Evolutionary conservation across 1,139 yeast species (phyloP).

Genomic region (Zygosaccharomyces pseudobailii): DNA sequence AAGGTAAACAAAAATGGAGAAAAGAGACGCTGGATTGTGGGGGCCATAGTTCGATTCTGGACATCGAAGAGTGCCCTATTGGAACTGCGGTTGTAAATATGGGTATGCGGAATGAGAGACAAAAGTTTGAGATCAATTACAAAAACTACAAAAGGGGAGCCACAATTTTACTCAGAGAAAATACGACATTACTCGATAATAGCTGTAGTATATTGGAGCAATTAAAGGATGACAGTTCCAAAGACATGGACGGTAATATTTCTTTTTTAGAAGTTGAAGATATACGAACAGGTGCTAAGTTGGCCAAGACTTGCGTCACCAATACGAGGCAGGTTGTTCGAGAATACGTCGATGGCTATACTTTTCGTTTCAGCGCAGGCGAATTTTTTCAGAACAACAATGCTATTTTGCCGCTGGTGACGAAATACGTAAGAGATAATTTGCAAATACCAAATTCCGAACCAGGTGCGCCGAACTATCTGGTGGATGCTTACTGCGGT

Average conservation of each 20-base stretch:
- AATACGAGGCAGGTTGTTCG: conserved; percentile 73
- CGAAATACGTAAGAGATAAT: conserved; percentile 72
- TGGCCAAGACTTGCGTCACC: conserved; percentile 47
- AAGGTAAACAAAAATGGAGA: conserved; percentile 72
- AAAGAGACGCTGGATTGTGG: conserved; percentile 39
- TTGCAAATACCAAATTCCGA: conserved; percentile 47
- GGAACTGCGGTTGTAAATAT: conserved; percentile 75
- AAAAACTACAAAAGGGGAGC: conserved; percentile 73
- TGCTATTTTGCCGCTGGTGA: conserved; percentile 78
- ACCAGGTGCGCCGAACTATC: conserved; percentile 42
- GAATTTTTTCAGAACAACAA: conserved; percentile 96
- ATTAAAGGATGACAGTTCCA: conserved; percentile 41
- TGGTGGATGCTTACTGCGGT: conserved; percentile 97
- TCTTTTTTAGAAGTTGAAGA: conserved; percentile 28
- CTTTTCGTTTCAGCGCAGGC: conserved; percentile 86
- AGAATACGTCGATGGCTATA: conserved; percentile 68
- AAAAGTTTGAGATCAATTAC: conserved; percentile 46
- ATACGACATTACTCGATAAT: conserved; percentile 43
- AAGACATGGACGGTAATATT: conserved; percentile 38
- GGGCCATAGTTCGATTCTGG: conserved; percentile 55
- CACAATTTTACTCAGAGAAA: conserved; percentile 78
- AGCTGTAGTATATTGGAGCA: conserved; percentile 33
- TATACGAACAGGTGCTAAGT: conserved; percentile 24
- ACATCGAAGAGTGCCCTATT: conserved; percentile 88
- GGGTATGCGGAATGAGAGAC: conserved; percentile 72